Conservation (phyloP, 2,329 filamentous ascomycete species). For the Aspergillus carbonarius region DNA sequence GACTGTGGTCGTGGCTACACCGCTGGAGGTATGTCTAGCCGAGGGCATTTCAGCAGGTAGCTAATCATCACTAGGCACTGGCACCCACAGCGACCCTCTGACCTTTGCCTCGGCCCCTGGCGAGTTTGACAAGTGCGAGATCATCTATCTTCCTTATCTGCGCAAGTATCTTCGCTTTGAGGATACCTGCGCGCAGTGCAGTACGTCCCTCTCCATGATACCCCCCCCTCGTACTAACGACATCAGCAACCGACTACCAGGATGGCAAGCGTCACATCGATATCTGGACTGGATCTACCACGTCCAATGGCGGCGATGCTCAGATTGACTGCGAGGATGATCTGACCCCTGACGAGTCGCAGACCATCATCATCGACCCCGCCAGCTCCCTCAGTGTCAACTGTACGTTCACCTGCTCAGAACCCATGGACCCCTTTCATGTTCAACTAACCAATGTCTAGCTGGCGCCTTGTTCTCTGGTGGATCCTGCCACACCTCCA, state of each 20-base stretch:
- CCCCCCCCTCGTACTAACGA: neutral
- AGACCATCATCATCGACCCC: slow-evolving; percentile 4
- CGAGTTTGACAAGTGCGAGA: slow-evolving; percentile 13
- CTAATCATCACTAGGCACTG: neutral
- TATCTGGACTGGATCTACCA: slow-evolving; percentile 12
- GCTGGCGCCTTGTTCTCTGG: neutral
- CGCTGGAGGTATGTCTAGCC: slow-evolving; percentile 2
- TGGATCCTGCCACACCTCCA: slow-evolving; percentile 5
- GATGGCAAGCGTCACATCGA: slow-evolving; percentile 11
- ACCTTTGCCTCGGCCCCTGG: slow-evolving; percentile 14
- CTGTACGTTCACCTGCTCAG: neutral
- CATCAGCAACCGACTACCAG: slow-evolving; percentile 6
- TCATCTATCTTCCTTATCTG: slow-evolving; percentile 15
- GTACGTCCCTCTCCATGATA: neutral
- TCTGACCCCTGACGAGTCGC: slow-evolving; percentile 4
- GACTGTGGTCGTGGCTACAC: slow-evolving; percentile 10
- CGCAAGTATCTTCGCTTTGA: slow-evolving; percentile 14
- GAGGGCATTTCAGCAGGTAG: neutral
- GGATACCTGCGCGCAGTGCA: slow-evolving; percentile 14
- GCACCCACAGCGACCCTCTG: slow-evolving; percentile 12
- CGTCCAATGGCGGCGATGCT: neutral
- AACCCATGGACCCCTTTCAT: neutral
- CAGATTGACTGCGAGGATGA: slow-evolving; percentile 10
- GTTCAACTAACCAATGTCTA: neutral
- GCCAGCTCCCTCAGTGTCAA: neutral